phyloP scores from a whole-genome alignment of 2,329 filamentous ascomycete genomes.

The Berkeleyomyces basicola region DNA sequence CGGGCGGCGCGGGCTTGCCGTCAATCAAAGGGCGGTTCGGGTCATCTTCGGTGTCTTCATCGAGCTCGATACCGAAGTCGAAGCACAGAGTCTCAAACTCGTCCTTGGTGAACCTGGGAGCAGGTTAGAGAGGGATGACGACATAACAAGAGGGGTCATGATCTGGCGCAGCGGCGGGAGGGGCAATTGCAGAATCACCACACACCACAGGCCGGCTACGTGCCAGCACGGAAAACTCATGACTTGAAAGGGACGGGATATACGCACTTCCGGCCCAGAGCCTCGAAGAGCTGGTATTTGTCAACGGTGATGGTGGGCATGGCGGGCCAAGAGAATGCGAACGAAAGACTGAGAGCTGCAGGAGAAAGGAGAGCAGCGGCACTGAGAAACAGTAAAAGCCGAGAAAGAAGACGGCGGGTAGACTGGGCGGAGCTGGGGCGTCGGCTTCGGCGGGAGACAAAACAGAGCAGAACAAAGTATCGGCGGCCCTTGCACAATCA shows the following conservation, averaged over 20 bases:
- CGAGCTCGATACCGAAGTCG: conserved; percentile 94
- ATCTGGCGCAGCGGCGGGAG: conserved; percentile 1
- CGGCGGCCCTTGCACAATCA: background rate
- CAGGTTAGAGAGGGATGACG: conserved; percentile 13
- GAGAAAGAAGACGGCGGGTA: background rate
- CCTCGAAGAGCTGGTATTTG: conserved; percentile 90
- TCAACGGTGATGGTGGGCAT: conserved; percentile 97
- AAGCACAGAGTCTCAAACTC: conserved; percentile 97
- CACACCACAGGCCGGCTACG: background rate
- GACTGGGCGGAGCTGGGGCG: background rate
- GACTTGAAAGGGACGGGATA: background rate
- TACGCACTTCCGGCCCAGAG: conserved; percentile 65
- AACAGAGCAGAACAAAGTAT: background rate
- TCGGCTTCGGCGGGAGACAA: background rate
- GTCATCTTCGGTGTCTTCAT: conserved; percentile 76
- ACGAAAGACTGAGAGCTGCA: background rate
- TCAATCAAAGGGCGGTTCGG: conserved; percentile 52
- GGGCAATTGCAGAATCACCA: background rate
- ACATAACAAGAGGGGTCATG: conserved; percentile 8
- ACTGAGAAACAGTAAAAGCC: background rate
- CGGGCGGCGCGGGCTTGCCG: conserved; percentile 70
- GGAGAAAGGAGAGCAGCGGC: background rate
- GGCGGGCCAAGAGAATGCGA: conserved; percentile 17
- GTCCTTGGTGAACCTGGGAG: conserved; percentile 62
- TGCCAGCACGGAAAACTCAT: background rate